Conservation (phyloP, 2,329 filamentous ascomycete species). For the Aspergillus texensis region DNA sequence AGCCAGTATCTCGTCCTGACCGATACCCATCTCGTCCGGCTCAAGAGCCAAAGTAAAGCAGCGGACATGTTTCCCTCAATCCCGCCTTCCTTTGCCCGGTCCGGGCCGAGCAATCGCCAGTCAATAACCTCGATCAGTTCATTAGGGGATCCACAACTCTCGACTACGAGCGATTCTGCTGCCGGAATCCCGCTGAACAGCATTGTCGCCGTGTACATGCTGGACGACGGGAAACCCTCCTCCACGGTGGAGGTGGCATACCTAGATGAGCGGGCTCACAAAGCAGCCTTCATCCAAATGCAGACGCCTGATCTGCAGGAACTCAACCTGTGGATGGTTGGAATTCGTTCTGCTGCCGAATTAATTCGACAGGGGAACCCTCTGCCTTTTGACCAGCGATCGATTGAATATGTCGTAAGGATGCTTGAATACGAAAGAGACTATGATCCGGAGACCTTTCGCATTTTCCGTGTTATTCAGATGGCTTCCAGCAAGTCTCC, state of each 20-base stretch:
- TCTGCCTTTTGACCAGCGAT: slow-evolving; percentile 58
- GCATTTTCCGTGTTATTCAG: slow-evolving; percentile 70
- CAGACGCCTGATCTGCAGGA: slow-evolving; percentile 67
- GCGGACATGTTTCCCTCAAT: slow-evolving; percentile 63
- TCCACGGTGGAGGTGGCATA: slow-evolving; percentile 70
- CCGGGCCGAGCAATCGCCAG: slow-evolving; percentile 54
- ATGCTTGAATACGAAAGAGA: slow-evolving; percentile 67
- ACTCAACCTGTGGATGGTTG: slow-evolving; percentile 65
- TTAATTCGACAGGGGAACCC: slow-evolving; percentile 56
- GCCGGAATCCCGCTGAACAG: slow-evolving; percentile 63
- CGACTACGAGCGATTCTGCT: slow-evolving; percentile 58
- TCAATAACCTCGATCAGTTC: slow-evolving; percentile 63
- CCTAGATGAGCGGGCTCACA: slow-evolving; percentile 65
- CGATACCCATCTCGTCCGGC: slow-evolving; percentile 67
- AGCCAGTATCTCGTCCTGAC: slow-evolving; percentile 73
- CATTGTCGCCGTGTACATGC: slow-evolving; percentile 67
- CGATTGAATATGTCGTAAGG: slow-evolving; percentile 64
- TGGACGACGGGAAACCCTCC: slow-evolving; percentile 68
- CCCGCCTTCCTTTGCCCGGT: slow-evolving; percentile 41
- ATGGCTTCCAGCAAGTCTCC: slow-evolving; percentile 60
- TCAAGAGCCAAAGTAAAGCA: slow-evolving; percentile 69
- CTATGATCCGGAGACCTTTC: slow-evolving; percentile 68
- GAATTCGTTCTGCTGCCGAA: slow-evolving; percentile 62
- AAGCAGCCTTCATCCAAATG: slow-evolving; percentile 64
- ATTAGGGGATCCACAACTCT: slow-evolving; percentile 62